Conservation (phyloP, 2,329 filamentous ascomycete species). For the Erysiphe neolycopersici region DNA sequence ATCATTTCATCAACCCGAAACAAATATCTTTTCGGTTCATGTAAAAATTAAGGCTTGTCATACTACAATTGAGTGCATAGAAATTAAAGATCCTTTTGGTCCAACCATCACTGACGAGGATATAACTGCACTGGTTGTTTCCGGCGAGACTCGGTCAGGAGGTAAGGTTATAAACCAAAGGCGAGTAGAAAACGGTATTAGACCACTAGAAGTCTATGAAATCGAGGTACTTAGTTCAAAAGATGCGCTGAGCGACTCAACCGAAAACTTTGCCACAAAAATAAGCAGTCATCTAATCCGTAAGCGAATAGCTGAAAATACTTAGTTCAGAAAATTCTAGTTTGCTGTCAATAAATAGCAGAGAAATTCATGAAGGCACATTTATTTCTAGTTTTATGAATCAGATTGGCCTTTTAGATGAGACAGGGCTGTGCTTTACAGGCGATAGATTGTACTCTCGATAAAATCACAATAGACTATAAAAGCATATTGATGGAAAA, state of each 20-base stretch:
- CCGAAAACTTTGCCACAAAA: slow-evolving; percentile 48
- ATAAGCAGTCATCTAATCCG: slow-evolving; percentile 79
- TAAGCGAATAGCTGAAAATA: slow-evolving; percentile 17
- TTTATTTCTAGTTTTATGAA: too few relatives aligned
- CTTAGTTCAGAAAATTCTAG: not conserved
- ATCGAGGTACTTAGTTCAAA: slow-evolving; percentile 62
- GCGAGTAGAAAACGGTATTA: slow-evolving; percentile 50
- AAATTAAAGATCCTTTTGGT: slow-evolving; percentile 70
- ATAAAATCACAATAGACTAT: too few relatives aligned
- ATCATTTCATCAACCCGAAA: slow-evolving; percentile 5
- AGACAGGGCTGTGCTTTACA: too few relatives aligned
- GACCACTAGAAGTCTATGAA: slow-evolving; percentile 51
- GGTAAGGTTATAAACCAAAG: slow-evolving; percentile 71
- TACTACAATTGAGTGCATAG: slow-evolving; percentile 49
- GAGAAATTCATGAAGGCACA: too few relatives aligned
- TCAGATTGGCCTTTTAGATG: too few relatives aligned
- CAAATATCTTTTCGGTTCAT: slow-evolving; percentile 24
- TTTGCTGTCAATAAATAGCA: too few relatives aligned
- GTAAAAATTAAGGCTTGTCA: slow-evolving; percentile 29
- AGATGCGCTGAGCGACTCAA: slow-evolving; percentile 19
- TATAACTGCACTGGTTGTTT: slow-evolving; percentile 63
- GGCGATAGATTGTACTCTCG: too few relatives aligned
- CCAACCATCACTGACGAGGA: slow-evolving; percentile 64
- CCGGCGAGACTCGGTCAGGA: slow-evolving; percentile 62
- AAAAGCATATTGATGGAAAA: too few relatives aligned